A percentile compares a stretch with the other conserved stretches of the same genome.
Conservation (phyloP, 2,329 filamentous ascomycete genomes). For the Grosmannia serpens region DNA sequence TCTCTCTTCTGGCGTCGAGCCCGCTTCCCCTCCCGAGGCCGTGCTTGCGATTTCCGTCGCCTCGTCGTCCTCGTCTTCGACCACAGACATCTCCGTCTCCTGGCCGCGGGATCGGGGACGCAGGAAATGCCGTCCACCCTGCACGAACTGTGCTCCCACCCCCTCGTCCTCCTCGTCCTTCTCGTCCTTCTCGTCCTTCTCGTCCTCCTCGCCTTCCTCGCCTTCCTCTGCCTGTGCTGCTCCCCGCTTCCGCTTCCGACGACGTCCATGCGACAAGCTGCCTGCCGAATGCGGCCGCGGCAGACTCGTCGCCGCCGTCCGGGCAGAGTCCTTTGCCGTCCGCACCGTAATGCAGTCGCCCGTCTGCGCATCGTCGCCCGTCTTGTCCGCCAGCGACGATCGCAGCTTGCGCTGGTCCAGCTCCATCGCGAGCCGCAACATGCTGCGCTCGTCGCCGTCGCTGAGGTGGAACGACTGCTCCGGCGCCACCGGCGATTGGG, state of each 20-base stretch:
- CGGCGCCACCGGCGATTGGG: background rate
- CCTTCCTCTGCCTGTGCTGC: conserved; percentile 1
- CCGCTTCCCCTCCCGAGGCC: background rate
- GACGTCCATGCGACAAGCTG: background rate
- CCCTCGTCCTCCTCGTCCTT: background rate
- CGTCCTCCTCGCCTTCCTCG: background rate
- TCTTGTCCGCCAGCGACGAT: background rate
- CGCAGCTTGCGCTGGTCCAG: conserved; percentile 26
- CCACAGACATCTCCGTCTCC: background rate
- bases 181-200: background rate
- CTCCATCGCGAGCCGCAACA: conserved; percentile 37
- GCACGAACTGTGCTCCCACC: background rate
- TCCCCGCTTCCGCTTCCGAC: conserved; percentile 7
- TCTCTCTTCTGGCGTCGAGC: too few species aligned
- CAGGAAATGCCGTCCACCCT: background rate
- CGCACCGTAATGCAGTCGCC: conserved; percentile 23
- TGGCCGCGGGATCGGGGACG: background rate
- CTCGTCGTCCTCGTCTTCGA: background rate
- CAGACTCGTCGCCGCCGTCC: background rate
- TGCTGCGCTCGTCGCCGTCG: conserved; percentile 34
- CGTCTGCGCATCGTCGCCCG: conserved; percentile 4
- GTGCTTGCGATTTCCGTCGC: background rate
- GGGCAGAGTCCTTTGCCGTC: conserved; percentile 4
- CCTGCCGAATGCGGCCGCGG: background rate
- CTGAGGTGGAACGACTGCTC: conserved; percentile 27